A percentile compares a stretch with the other conserved stretches of the same genome.
Conservation (phyloP, 1,139 yeast genomes). For the Saccharomycopsis hybrid region DNA sequence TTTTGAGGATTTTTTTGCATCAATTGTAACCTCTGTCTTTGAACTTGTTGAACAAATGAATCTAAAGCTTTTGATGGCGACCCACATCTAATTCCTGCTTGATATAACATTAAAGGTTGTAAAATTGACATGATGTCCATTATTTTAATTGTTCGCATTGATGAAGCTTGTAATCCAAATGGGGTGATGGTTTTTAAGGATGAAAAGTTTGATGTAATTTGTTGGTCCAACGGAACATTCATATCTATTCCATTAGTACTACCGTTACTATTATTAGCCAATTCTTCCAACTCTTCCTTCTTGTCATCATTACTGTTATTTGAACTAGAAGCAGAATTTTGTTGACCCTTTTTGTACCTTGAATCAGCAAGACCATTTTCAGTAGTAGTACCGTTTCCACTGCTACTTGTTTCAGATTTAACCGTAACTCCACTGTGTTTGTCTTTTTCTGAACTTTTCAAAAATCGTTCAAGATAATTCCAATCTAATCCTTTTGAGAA, state of each 20-base stretch:
- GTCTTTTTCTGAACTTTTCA: neutral
- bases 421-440: too few relatives aligned
- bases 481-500: slow-evolving; percentile 8
- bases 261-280: neutral
- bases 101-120: slow-evolving; percentile 14
- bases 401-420: too few relatives aligned
- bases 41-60: slow-evolving; percentile 3
- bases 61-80: slow-evolving; percentile 14
- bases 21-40: neutral
- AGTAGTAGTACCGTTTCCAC: too few relatives aligned
- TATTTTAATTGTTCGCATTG: slow-evolving; percentile 11
- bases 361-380: too few relatives aligned
- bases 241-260: neutral
- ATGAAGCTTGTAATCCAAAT: slow-evolving; percentile 12
- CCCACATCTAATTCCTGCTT: slow-evolving; percentile 3
- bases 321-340: neutral
- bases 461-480: slow-evolving; percentile 1
- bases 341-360: too few relatives aligned
- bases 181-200: slow-evolving; percentile 10
- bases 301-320: neutral
- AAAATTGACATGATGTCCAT: slow-evolving; percentile 16
- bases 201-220: slow-evolving; percentile 1
- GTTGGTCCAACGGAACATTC: neutral
- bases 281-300: neutral
- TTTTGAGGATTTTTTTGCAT: neutral